phyloP scores from a whole-genome alignment of 2,329 filamentous ascomycete genomes.

The Didymella pomorum region DNA sequence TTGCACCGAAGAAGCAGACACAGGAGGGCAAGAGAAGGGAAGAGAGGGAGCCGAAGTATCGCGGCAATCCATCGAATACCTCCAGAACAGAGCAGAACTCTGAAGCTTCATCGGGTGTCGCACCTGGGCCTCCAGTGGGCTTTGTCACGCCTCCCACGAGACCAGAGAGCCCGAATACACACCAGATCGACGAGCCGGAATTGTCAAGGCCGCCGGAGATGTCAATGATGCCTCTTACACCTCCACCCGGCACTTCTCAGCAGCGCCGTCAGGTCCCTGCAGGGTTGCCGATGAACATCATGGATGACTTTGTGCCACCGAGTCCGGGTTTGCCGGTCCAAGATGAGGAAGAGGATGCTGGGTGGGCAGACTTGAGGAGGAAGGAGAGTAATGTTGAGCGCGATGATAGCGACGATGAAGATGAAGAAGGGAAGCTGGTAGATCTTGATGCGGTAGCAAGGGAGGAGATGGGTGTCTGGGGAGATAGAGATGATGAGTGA shows the following conservation, averaged over 20 bases:
- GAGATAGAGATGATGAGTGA: constrained; percentile 37
- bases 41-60: not conserved
- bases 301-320: constrained; percentile 48
- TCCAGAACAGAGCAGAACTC: not conserved
- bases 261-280: constrained; percentile 25
- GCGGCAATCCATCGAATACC: not conserved
- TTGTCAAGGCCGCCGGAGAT: constrained; percentile 38
- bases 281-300: constrained; percentile 44
- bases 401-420: constrained; percentile 27
- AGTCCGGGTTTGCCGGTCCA: constrained; percentile 30
- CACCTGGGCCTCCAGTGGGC: too few species aligned
- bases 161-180: constrained; percentile 2
- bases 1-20: not conserved
- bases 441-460: constrained; percentile 48
- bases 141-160: constrained; percentile 21
- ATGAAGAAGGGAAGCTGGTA: constrained; percentile 33
- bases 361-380: constrained; percentile 44
- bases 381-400: constrained; percentile 32
- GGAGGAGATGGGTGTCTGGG: constrained; percentile 50
- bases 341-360: constrained; percentile 42
- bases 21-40: not conserved
- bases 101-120: not conserved
- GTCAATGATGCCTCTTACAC: constrained; percentile 45
- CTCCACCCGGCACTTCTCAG: constrained; percentile 27
- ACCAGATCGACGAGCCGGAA: constrained; percentile 11